phyloP scores from a whole-genome alignment of 2,329 filamentous ascomycete species.

The Hypocreales sp. region DNA sequence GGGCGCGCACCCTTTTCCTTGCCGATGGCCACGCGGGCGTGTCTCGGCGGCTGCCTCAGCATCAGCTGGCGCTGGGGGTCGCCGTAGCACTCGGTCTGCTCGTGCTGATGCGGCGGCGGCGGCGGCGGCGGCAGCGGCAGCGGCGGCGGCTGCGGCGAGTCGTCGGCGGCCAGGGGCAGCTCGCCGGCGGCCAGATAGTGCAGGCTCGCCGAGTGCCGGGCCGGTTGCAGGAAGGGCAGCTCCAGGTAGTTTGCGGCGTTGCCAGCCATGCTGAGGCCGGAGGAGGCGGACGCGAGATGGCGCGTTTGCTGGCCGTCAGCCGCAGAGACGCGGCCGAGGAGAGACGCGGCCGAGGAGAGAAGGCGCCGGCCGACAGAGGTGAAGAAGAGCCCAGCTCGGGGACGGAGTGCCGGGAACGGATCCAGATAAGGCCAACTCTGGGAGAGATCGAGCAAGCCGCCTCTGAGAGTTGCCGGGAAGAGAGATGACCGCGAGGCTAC shows the following conservation, averaged over 20 bases:
- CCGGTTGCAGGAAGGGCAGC: constrained; percentile 5
- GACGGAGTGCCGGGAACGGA: not conserved
- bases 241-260: constrained; percentile 4
- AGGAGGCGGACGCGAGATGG: not conserved
- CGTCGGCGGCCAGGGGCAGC: constrained; percentile 4
- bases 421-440: constrained; percentile 2
- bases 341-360: too few relatives aligned
- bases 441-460: constrained; percentile 2
- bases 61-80: constrained; percentile 7
- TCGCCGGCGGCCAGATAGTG: constrained; percentile 5
- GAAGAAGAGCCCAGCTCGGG: not conserved
- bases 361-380: not conserved
- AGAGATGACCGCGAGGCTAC: constrained; percentile 3
- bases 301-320: not conserved
- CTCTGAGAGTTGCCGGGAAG: not conserved
- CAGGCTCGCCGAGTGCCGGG: constrained; percentile 2
- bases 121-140: too few relatives aligned
- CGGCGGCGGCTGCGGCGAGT: constrained; percentile 1
- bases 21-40: constrained; percentile 51
- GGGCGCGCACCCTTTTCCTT: constrained; percentile 53
- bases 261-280: constrained; percentile 4
- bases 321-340: not conserved
- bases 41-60: constrained; percentile 11
- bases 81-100: constrained; percentile 6
- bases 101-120: too few relatives aligned